These are phyloP conservation scores for Rhodamnia argentea DNA, from an alignment of 345 rosid genomes.

Conservation along the genomic window DNA sequence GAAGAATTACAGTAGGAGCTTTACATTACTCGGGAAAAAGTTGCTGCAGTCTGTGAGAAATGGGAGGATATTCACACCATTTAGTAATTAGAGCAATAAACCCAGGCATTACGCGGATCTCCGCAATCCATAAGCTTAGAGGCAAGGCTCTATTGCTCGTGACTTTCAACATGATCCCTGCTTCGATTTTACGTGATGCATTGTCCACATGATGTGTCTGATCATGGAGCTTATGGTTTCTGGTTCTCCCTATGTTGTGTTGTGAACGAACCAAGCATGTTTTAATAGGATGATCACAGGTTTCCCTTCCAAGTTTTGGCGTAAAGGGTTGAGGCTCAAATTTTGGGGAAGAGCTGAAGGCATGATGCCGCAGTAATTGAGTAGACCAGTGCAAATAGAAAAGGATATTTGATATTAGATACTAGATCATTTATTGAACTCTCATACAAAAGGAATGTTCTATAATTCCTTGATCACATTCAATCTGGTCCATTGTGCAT, in stretches of 20 bases:
- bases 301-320: neutral
- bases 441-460: neutral
- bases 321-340: neutral
- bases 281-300: neutral
- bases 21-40: too few species aligned
- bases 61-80: too few species aligned
- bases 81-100: too few species aligned
- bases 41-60: too few species aligned
- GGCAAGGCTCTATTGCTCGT: too few species aligned
- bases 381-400: neutral
- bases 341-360: neutral
- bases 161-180: too few species aligned
- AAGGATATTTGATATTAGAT: neutral
- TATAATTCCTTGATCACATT: neutral
- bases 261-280: neutral
- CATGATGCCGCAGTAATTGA: neutral
- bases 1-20: neutral
- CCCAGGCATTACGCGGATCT: too few species aligned
- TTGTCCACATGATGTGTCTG: neutral
- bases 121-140: too few species aligned
- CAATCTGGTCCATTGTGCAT: neutral
- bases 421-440: too few species aligned
- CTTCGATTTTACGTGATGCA: too few species aligned
- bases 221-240: neutral
- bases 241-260: neutral